Conservation (phyloP, 2,329 filamentous ascomycete species). For the Colletotrichum godetiae region DNA sequence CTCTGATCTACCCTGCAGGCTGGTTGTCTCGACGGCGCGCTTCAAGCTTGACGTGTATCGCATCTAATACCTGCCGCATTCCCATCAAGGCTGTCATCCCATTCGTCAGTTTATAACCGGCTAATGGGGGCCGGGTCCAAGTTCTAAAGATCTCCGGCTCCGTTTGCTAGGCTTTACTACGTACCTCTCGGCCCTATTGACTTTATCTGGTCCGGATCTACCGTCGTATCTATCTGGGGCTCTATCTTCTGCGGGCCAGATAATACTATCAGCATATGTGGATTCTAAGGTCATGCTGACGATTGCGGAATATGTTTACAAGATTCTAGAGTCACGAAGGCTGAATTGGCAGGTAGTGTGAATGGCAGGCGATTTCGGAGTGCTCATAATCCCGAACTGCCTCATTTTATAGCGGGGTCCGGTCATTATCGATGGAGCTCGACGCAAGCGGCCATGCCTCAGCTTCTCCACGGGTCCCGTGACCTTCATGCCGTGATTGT, state of each 20-base stretch:
- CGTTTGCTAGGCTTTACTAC: not conserved
- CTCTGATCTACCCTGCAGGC: conserved; percentile 21
- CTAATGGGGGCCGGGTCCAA: not conserved
- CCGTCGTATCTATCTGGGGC: not conserved
- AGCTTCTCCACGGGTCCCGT: conserved; percentile 18
- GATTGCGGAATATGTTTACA: conserved; percentile 10
- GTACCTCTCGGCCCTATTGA: conserved; percentile 4
- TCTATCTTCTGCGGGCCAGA: not conserved
- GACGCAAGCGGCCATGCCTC: conserved; percentile 18
- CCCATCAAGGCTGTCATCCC: conserved; percentile 3
- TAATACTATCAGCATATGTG: conserved; percentile 6
- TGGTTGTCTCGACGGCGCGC: not conserved
- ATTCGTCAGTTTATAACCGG: conserved; percentile 15
- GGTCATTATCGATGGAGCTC: not conserved
- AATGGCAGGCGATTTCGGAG: not conserved
- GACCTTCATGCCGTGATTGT: not conserved
- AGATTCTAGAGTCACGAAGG: not conserved
- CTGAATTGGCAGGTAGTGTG: not conserved
- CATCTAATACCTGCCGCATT: conserved; percentile 28
- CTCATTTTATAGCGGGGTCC: not conserved
- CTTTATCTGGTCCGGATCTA: conserved; percentile 23
- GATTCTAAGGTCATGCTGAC: conserved; percentile 14
- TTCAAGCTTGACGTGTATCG: conserved; percentile 19
- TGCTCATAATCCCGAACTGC: conserved; percentile 13
- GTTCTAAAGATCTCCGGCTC: conserved; percentile 5